A percentile compares a stretch with the other conserved stretches of the same genome.
phyloP scores from a whole-genome alignment of 495 filamentous ascomycete species.

The Neurospora discreta region DNA sequence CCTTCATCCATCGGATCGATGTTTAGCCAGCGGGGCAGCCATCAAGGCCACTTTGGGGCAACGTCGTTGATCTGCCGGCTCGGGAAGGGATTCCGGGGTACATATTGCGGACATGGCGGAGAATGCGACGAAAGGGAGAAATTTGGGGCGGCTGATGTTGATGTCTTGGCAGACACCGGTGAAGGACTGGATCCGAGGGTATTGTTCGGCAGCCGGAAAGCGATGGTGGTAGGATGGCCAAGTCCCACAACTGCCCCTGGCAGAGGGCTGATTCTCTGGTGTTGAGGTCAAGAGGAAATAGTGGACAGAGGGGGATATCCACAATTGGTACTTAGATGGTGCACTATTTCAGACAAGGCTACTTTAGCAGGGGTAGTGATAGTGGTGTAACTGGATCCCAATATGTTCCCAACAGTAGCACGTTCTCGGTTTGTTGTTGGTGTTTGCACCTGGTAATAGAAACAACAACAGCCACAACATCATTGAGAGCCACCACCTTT shows the following conservation, averaged over 20 bases:
- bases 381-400: background rate
- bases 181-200: background rate
- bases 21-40: background rate
- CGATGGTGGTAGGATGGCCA: background rate
- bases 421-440: too few species aligned
- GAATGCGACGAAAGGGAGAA: background rate
- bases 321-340: background rate
- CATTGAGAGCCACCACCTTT: background rate
- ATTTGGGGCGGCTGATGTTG: background rate
- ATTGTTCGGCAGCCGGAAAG: background rate
- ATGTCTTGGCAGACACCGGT: background rate
- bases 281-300: background rate
- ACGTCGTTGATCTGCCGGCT: background rate
- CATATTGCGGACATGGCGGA: background rate
- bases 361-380: accelerated
- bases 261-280: background rate
- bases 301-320: background rate
- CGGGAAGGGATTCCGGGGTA: background rate
- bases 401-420: background rate
- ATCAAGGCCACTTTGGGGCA: background rate
- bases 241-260: background rate
- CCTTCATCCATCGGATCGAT: background rate
- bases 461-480: too few species aligned
- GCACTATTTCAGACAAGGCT: background rate
- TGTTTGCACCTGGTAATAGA: too few species aligned